These are phyloP conservation scores for Botrytis hyacinthi DNA, from an alignment of 2,329 filamentous ascomycete species.

Conservation along the genomic window DNA sequence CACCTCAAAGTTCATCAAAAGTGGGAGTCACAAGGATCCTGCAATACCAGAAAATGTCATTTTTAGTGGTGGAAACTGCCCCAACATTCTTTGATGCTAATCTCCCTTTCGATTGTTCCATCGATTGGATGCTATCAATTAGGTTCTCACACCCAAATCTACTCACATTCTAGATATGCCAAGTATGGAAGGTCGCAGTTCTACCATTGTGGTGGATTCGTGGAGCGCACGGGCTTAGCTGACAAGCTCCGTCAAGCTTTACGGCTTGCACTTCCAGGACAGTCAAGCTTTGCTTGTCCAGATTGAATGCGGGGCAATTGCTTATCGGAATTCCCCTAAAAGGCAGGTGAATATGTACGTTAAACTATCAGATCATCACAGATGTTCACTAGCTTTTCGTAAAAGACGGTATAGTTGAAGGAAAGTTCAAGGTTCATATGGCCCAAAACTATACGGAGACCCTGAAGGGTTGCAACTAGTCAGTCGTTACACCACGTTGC, in stretches of 20 bases:
- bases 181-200: neutral
- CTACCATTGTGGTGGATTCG: conserved; percentile 1
- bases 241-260: conserved; percentile 4
- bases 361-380: neutral
- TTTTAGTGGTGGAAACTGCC: neutral
- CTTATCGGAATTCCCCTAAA: neutral
- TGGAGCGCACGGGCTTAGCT: neutral
- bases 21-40: neutral
- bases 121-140: neutral
- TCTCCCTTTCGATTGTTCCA: neutral
- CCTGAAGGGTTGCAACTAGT: neutral
- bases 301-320: neutral
- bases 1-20: neutral
- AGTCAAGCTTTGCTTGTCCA: conserved; percentile 9
- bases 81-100: neutral
- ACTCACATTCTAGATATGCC: neutral
- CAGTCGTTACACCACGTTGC: neutral
- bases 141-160: neutral
- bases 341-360: neutral
- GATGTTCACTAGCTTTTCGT: neutral
- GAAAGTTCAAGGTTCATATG: neutral
- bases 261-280: neutral
- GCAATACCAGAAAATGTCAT: neutral
- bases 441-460: neutral
- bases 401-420: neutral